Percentiles rank a stretch among this genome's conserved stretches.
These are phyloP conservation scores for Rauvolfia tetraphylla DNA, from an alignment of 257 asterid genomes.

Conservation along the genomic window DNA sequence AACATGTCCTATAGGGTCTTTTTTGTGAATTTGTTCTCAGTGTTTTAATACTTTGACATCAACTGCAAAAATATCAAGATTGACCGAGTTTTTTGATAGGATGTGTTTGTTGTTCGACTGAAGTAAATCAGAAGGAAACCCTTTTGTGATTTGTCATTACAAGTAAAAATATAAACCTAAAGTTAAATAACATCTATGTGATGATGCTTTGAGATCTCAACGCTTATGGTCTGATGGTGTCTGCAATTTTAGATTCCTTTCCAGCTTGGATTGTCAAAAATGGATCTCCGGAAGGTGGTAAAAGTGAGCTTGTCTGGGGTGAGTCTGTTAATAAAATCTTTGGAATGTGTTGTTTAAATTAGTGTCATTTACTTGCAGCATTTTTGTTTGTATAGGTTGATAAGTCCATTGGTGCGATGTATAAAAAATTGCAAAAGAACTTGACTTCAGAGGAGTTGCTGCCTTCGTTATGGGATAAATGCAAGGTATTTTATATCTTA, in stretches of 20 bases:
- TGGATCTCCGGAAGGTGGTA: conserved; percentile 84
- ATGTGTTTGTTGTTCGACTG: not conserved
- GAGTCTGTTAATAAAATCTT: conserved; percentile 19
- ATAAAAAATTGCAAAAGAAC: conserved; percentile 85
- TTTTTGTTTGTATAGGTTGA: conserved; percentile 58
- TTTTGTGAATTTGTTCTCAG: not conserved
- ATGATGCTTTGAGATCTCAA: not conserved
- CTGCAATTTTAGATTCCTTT: conserved; percentile 65
- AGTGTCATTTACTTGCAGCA: conserved; percentile 14
- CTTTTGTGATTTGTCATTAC: not conserved
- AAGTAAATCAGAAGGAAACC: not conserved
- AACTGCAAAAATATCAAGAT: not conserved
- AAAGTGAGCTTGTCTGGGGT: conserved; percentile 93
- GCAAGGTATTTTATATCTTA: conserved; percentile 56
- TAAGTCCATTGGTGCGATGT: conserved; percentile 74
- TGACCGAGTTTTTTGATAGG: not conserved
- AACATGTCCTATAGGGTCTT: not conserved
- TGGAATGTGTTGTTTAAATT: conserved; percentile 13
- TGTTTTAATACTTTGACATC: not conserved
- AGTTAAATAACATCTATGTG: not conserved
- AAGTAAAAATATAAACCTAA: not conserved
- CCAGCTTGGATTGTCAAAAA: conserved; percentile 84
- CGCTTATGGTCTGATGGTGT: not conserved
- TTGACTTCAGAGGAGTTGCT: conserved; percentile 80
- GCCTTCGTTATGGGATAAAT: conserved; percentile 98